A percentile compares a stretch with the other conserved stretches of the same genome.
Conservation (phyloP, 2,329 filamentous ascomycete species). For the Celoporthe dispersa region DNA sequence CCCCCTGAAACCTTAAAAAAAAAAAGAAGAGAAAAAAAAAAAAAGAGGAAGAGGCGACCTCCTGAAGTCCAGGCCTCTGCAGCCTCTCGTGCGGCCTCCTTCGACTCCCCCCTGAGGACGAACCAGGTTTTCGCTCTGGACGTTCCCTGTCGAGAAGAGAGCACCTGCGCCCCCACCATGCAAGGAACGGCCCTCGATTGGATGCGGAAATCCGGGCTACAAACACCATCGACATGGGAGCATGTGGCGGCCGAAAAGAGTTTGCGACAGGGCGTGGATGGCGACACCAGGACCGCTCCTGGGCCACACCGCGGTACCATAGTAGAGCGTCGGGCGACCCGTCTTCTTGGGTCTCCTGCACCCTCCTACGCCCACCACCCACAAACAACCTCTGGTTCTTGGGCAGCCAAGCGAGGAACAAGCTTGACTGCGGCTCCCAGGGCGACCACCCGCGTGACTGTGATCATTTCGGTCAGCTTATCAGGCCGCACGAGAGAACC, state of each 20-base stretch:
- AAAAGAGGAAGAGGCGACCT: not conserved
- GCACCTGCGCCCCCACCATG: not conserved
- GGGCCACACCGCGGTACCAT: not conserved
- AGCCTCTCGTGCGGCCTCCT: constrained; percentile 12
- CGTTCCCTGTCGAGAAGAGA: not conserved
- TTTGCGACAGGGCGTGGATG: not conserved
- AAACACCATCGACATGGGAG: constrained; percentile 8
- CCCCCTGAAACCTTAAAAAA: constrained; percentile 6
- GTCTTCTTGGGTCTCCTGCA: not conserved
- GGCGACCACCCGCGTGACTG: not conserved
- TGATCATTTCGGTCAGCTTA: not conserved
- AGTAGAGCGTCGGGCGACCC: not conserved
- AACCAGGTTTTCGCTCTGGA: not conserved
- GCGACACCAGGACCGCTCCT: not conserved
- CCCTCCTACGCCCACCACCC: not conserved
- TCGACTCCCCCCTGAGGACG: not conserved
- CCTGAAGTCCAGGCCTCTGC: constrained; percentile 1
- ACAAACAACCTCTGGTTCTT: not conserved
- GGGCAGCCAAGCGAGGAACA: not conserved
- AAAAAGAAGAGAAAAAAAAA: not conserved
- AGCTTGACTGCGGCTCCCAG: not conserved
- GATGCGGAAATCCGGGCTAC: not conserved
- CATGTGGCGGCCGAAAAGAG: not conserved
- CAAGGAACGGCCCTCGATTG: constrained; percentile 11
- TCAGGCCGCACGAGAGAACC: not conserved